These are phyloP conservation scores for Cyberlindnera mississippiensis DNA, from an alignment of 805 yeast genomes.

Conservation along the genomic window DNA sequence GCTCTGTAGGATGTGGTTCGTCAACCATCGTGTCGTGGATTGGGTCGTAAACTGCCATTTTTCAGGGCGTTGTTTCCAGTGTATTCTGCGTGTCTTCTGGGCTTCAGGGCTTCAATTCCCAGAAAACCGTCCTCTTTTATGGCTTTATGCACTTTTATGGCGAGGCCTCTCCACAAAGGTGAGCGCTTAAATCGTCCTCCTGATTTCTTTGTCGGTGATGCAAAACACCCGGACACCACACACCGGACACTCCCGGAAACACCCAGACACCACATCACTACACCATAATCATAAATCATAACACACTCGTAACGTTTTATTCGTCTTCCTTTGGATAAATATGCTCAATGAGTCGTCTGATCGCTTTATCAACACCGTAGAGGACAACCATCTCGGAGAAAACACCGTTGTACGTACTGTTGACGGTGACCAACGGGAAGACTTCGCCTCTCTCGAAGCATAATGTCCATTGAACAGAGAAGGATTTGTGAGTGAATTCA, in stretches of 20 bases:
- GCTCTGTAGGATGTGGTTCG: not conserved
- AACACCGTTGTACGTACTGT: constrained; percentile 11
- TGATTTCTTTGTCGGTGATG: too few species aligned
- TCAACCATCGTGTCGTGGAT: constrained; percentile 15
- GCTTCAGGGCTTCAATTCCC: too few species aligned
- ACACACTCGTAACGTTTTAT: too few species aligned
- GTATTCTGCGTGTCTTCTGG: too few species aligned
- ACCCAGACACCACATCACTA: too few species aligned
- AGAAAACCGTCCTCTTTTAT: too few species aligned
- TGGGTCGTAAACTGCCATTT: constrained; percentile 15
- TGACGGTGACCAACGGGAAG: constrained; percentile 10
- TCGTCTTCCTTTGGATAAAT: not conserved
- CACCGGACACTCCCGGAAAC: too few species aligned
- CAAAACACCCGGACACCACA: constrained; percentile 11
- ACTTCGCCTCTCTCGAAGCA: constrained; percentile 11
- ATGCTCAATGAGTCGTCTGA: constrained; percentile 7
- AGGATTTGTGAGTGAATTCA: constrained; percentile 2
- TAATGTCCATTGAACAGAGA: constrained; percentile 14
- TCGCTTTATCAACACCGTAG: constrained; percentile 14
- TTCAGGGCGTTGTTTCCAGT: too few species aligned
- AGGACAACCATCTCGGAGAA: constrained; percentile 14
- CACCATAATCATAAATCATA: too few species aligned
- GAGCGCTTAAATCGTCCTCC: not conserved
- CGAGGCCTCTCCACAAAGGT: too few species aligned
- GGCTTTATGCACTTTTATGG: too few species aligned